phyloP scores from a whole-genome alignment of 2,329 filamentous ascomycete species.

The Colletotrichum gloeosporioides region DNA sequence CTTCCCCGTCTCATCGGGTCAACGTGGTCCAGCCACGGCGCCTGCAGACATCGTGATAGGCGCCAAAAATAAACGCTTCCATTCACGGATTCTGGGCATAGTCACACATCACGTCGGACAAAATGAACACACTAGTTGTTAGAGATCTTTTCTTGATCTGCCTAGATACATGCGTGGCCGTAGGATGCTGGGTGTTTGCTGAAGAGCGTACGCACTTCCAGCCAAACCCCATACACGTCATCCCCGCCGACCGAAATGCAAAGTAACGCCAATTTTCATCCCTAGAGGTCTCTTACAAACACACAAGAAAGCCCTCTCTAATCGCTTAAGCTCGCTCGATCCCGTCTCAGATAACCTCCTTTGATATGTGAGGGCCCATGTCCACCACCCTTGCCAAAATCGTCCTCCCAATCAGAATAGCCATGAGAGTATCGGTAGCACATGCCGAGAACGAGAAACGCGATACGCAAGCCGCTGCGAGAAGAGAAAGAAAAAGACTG shows the following conservation, averaged over 20 bases:
- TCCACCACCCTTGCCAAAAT: conserved; percentile 1
- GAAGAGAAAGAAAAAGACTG: not conserved
- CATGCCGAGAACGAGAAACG: not conserved
- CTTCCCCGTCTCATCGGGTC: not conserved
- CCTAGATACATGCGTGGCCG: conserved; percentile 18
- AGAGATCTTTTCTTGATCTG: not conserved
- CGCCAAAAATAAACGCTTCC: not conserved
- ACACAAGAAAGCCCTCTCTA: conserved; percentile 12
- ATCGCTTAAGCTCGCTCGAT: not conserved
- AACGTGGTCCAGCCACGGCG: not conserved
- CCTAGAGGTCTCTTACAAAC: conserved; percentile 17
- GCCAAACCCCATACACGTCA: not conserved
- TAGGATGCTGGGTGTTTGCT: not conserved
- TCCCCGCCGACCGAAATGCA: conserved; percentile 3
- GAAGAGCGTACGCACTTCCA: not conserved
- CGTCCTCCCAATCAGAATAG: conserved; percentile 15
- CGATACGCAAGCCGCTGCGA: conserved; percentile 3
- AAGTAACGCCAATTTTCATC: conserved; percentile 13
- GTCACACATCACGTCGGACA: not conserved
- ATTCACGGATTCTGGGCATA: not conserved
- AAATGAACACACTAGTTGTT: not conserved
- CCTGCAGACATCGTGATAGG: not conserved
- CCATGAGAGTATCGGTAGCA: conserved; percentile 7
- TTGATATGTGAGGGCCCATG: not conserved
- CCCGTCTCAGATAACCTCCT: conserved; percentile 6